phyloP scores from a whole-genome alignment of 2,329 filamentous ascomycete genomes.

The Clonostachys rhizophaga region DNA sequence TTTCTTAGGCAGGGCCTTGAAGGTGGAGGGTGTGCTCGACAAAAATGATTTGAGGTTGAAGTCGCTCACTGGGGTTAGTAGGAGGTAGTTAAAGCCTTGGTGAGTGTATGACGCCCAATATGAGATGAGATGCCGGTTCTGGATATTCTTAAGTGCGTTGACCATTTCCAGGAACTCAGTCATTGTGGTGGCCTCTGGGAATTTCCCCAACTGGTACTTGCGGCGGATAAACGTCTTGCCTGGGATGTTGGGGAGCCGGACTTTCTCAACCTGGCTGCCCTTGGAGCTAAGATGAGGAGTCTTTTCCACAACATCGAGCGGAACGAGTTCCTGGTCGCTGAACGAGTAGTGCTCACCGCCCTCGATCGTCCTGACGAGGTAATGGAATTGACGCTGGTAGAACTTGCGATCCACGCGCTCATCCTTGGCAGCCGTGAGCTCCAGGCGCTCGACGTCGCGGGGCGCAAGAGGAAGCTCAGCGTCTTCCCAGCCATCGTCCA shows the following conservation, averaged over 20 bases:
- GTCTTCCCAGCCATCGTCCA: constrained; percentile 76
- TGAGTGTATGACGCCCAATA: constrained; percentile 68
- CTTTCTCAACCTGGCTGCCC: constrained; percentile 43
- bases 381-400: constrained; percentile 65
- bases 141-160: constrained; percentile 49
- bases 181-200: background rate
- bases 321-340: constrained; percentile 63
- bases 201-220: constrained; percentile 44
- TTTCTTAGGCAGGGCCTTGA: constrained; percentile 58
- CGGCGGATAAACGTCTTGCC: constrained; percentile 51
- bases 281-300: constrained; percentile 34
- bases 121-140: constrained; percentile 66
- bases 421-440: constrained; percentile 54
- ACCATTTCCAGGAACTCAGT: constrained; percentile 59
- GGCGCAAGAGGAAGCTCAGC: constrained; percentile 65
- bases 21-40: constrained; percentile 53
- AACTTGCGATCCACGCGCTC: constrained; percentile 64
- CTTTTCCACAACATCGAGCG: constrained; percentile 62
- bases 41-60: constrained; percentile 65
- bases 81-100: constrained; percentile 56
- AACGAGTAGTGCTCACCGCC: constrained; percentile 60
- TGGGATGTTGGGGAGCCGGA: constrained; percentile 59
- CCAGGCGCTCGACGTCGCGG: constrained; percentile 60
- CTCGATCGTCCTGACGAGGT: constrained; percentile 60
- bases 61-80: constrained; percentile 64